Base-by-base conservation (phyloP, 2,329 filamentous ascomycete species). In the Xylaria sp. region DNA sequence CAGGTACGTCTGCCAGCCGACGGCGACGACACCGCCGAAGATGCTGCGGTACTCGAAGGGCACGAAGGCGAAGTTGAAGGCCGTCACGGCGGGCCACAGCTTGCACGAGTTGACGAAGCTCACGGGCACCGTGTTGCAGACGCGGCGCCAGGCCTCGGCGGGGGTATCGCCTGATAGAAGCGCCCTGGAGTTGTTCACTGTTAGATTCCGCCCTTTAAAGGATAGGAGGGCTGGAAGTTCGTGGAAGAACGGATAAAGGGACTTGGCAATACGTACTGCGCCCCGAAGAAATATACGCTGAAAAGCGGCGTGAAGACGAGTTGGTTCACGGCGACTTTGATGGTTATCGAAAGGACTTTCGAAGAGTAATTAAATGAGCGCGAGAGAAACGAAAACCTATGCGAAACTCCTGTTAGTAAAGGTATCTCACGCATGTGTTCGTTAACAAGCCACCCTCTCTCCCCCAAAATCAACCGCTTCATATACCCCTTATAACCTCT, bases 1-100 rank as follows among this genome's bases (percentile, higher is more conserved):
- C 74, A 98, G 78, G 84, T 97, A 98, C 0, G 93, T 94, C 86
- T 97, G 94, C 94, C 94, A 98, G 0, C 92, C 92, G 61, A 97
- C 91, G 0, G 93, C 93, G 72, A 97, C 87, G 7, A 91, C 82
- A 1, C 92, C 93, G 0, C 91, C 89, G 74, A 97, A 96, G 18
- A 97, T 86, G 74, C 90, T 92, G 60, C 94, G 85, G 80, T 93
- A 95, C 77, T 95, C 90, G 57, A 94, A 84, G 31, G 90, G 89
- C 4, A 98, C 84, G 76, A 93, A 96, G n/a, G 91, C 89, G 77
- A 98, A 97, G 79, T 87, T 94, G 78, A 98, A 91, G 0, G 94
- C 94, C 15, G 92, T 97, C 18, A 97, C 91, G 0, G 89, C 89
- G 0, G 94, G 95, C 94, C 94, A 98, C 28, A 98, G 81, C 82